Conservation (phyloP, 495 filamentous ascomycete genomes). For the Hypoxylon crocopeplum region DNA sequence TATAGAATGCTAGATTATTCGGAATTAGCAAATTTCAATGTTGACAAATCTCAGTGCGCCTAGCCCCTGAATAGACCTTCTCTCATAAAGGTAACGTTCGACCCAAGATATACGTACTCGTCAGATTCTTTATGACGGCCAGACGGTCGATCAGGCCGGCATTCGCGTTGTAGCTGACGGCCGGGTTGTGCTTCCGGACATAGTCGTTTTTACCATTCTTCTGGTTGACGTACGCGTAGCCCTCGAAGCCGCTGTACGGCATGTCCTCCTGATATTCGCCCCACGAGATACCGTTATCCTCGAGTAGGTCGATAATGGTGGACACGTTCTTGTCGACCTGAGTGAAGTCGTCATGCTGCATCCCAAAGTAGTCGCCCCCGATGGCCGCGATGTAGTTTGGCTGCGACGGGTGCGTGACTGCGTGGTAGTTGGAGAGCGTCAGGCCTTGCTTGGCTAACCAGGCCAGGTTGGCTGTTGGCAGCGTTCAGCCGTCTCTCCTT, state of each 20-base stretch:
- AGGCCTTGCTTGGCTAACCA: slow-evolving; percentile 70
- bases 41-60: too few relatives aligned
- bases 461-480: slow-evolving; percentile 36
- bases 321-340: slow-evolving; percentile 66
- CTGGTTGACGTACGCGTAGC: slow-evolving; percentile 59
- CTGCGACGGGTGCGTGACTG: slow-evolving; percentile 70
- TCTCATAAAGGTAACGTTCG: too few relatives aligned
- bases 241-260: slow-evolving; percentile 73
- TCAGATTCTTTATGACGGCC: slow-evolving; percentile 71
- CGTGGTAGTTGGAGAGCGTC: slow-evolving; percentile 68
- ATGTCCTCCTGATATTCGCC: slow-evolving; percentile 72
- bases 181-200: slow-evolving; percentile 80
- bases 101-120: slow-evolving; percentile 41
- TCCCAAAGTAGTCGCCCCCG: slow-evolving; percentile 70
- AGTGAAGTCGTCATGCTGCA: slow-evolving; percentile 69
- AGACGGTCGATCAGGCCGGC: slow-evolving; percentile 60
- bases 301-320: slow-evolving; percentile 72
- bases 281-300: slow-evolving; percentile 72
- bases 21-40: too few relatives aligned
- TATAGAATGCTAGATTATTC: slow-evolving; percentile 53
- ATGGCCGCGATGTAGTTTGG: slow-evolving; percentile 74
- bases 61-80: too few relatives aligned
- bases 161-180: slow-evolving; percentile 66
- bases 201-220: slow-evolving; percentile 64
- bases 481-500: slow-evolving; percentile 4